These are phyloP conservation scores for Polygonum maritimum DNA, from an alignment of 148 eudicot species.

Conservation along the genomic window DNA sequence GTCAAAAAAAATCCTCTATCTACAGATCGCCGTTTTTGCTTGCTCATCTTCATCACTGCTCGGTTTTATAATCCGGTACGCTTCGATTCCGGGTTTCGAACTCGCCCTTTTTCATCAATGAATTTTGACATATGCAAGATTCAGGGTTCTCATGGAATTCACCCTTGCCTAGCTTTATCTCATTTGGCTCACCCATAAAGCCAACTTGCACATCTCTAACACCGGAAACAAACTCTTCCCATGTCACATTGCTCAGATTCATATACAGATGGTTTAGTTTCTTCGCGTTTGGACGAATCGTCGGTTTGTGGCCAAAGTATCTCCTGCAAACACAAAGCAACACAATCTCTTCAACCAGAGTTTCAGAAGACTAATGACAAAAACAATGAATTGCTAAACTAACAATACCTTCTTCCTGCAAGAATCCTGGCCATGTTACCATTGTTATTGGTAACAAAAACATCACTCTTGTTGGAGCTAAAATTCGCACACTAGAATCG, in stretches of 20 bases:
- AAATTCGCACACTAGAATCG: too few relatives aligned
- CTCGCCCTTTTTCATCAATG: constrained; percentile 11
- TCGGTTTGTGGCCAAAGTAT: constrained; percentile 92
- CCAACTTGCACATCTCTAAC: constrained; percentile 86
- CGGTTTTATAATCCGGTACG: constrained; percentile 14
- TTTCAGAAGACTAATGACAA: background rate
- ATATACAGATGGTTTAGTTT: constrained; percentile 70
- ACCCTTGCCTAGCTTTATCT: constrained; percentile 60
- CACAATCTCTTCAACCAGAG: background rate
- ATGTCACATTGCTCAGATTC: constrained; percentile 53
- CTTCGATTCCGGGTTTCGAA: background rate
- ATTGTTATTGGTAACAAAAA: constrained; percentile 88
- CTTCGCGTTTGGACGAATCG: constrained; percentile 90
- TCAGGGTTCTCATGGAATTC: constrained; percentile 88
- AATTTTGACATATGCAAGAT: constrained; percentile 72
- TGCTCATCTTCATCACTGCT: constrained; percentile 1
- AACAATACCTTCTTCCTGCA: constrained; percentile 91
- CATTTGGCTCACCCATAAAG: constrained; percentile 96
- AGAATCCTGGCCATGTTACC: constrained; percentile 99
- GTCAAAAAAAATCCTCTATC: background rate
- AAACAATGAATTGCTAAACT: background rate
- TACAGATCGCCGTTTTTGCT: background rate
- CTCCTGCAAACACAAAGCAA: constrained; percentile 43
- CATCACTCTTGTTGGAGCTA: too few relatives aligned
- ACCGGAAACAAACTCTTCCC: constrained; percentile 67